These are phyloP conservation scores for Trichoderma sp. DNA, from an alignment of 2,329 filamentous ascomycete genomes.

Conservation along the genomic window DNA sequence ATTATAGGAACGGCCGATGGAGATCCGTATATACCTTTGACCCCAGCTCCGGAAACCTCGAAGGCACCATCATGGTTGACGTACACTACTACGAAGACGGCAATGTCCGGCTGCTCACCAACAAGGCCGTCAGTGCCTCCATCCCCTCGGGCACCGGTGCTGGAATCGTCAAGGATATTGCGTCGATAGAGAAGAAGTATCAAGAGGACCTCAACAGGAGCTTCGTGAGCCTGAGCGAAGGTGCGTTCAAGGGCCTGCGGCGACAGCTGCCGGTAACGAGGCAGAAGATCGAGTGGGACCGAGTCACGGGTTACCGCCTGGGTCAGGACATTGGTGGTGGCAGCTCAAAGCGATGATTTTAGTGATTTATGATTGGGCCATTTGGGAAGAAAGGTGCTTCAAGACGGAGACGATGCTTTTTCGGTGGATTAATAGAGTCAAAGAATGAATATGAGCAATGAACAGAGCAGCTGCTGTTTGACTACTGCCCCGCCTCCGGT, in stretches of 20 bases:
- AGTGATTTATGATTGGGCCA: not conserved
- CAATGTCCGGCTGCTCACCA: constrained; percentile 90
- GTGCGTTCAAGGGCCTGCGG: constrained; percentile 88
- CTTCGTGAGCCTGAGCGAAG: constrained; percentile 85
- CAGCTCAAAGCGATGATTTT: constrained; percentile 52
- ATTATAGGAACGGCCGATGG: constrained; percentile 85
- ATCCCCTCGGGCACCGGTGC: constrained; percentile 61
- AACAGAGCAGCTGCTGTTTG: not conserved
- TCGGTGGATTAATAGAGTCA: constrained; percentile 12
- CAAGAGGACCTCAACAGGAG: constrained; percentile 94
- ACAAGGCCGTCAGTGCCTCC: constrained; percentile 66
- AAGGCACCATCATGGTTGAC: constrained; percentile 84
- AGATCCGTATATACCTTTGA: constrained; percentile 81
- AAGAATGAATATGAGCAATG: constrained; percentile 13
- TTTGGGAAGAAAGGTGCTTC: constrained; percentile 4
- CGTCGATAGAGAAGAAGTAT: constrained; percentile 80
- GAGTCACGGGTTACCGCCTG: constrained; percentile 87
- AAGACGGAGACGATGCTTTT: constrained; percentile 6
- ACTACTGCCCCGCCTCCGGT: not conserved
- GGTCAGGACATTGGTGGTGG: constrained; percentile 76
- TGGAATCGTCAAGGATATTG: constrained; percentile 75
- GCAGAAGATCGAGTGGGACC: constrained; percentile 99
- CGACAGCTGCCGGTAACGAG: constrained; percentile 93
- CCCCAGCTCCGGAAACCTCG: constrained; percentile 64
- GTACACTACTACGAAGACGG: constrained; percentile 99